Percentiles rank a stretch among this genome's conserved stretches.
These are phyloP conservation scores for Candida awuae DNA, from an alignment of 805 yeast species.

Conservation along the genomic window DNA sequence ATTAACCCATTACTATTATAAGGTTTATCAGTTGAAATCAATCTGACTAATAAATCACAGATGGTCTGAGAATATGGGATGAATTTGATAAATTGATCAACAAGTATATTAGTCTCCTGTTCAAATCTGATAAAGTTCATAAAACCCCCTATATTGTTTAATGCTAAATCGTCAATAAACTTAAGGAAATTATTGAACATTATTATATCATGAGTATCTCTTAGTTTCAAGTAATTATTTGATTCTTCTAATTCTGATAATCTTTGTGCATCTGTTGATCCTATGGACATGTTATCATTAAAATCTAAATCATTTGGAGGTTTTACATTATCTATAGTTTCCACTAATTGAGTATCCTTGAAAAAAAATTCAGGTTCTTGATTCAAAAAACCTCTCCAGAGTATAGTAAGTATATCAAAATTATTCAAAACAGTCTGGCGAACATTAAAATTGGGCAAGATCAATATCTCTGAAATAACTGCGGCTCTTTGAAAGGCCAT, in stretches of 20 bases:
- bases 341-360: slow-evolving; percentile 4
- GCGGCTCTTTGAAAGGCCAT: slow-evolving; percentile 22
- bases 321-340: slow-evolving; percentile 3
- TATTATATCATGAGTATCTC: slow-evolving; percentile 23
- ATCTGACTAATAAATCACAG: slow-evolving; percentile 80
- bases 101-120: slow-evolving; percentile 36
- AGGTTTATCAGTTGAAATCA: slow-evolving; percentile 86
- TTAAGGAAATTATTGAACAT: slow-evolving; percentile 53
- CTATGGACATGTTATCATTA: slow-evolving; percentile 23
- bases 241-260: slow-evolving; percentile 13
- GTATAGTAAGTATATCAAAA: slow-evolving; percentile 16
- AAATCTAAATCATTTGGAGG: slow-evolving; percentile 13
- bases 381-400: slow-evolving; percentile 30
- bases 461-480: slow-evolving; percentile 24
- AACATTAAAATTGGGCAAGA: slow-evolving; percentile 19
- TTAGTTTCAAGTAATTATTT: slow-evolving; percentile 20
- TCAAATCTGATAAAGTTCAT: slow-evolving; percentile 54
- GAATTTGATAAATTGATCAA: slow-evolving; percentile 68
- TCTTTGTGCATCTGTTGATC: slow-evolving; percentile 13
- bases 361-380: slow-evolving; percentile 15
- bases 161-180: slow-evolving; percentile 75
- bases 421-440: slow-evolving; percentile 20
- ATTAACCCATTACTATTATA: slow-evolving; percentile 82
- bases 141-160: slow-evolving; percentile 72
- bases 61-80: slow-evolving; percentile 75